These are phyloP conservation scores for Backusella liffmaniae DNA, from an alignment of 192 early-diverging fungal genomes.

Conservation along the genomic window DNA sequence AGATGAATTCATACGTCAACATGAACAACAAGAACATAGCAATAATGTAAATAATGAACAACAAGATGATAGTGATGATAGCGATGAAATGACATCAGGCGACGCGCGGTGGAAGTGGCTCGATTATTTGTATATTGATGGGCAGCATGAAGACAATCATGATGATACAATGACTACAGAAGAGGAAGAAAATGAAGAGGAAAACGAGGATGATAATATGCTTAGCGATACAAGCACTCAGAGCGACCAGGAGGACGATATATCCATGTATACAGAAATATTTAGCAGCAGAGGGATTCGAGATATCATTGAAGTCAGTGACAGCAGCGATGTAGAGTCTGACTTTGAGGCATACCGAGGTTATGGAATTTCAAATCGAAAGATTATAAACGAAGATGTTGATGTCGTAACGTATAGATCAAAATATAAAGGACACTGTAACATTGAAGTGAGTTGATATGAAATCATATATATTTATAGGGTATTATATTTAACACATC, in stretches of 20 bases:
- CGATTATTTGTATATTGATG: not conserved
- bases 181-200: not conserved
- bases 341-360: not conserved
- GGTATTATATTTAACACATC: not conserved
- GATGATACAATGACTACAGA: not conserved
- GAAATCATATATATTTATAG: not conserved
- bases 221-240: constrained; percentile 5
- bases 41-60: constrained; percentile 2
- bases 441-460: constrained; percentile 21
- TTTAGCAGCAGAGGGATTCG: not conserved
- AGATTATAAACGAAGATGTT: constrained; percentile 10
- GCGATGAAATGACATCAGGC: not conserved
- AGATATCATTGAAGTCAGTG: constrained; percentile 17
- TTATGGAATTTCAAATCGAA: constrained; percentile 3
- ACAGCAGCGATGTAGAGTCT: constrained; percentile 14
- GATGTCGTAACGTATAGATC: constrained; percentile 7
- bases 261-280: constrained; percentile 10
- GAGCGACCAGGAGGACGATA: constrained; percentile 7
- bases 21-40: not conserved
- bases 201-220: constrained; percentile 7
- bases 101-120: not conserved
- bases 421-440: constrained; percentile 32
- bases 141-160: not conserved
- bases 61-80: not conserved
- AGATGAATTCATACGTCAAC: not conserved